Evolutionary conservation across 495 filamentous ascomycete genomes (phyloP).

Genomic region (Penicillium riverlandense): DNA sequence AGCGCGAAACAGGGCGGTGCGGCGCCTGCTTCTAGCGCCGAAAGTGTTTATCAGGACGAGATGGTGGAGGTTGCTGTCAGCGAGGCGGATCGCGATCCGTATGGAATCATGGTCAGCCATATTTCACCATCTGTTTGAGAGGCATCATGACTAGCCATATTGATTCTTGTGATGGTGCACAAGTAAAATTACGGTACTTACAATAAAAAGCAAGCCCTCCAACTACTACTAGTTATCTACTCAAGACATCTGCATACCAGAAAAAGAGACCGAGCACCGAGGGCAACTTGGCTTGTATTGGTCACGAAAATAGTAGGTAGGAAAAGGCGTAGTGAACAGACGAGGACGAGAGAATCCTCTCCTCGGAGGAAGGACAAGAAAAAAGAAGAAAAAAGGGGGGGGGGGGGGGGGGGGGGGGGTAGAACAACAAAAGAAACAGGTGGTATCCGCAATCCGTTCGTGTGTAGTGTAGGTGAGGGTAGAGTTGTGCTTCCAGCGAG

Average conservation of each 20-base stretch:
- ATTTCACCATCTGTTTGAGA: slow-evolving; percentile 6
- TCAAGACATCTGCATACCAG: not conserved
- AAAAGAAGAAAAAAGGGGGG: too few relatives aligned
- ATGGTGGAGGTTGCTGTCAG: slow-evolving; percentile 64
- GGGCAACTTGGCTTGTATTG: not conserved
- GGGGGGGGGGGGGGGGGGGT: too few relatives aligned
- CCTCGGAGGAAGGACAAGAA: not conserved
- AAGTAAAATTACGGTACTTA: too few relatives aligned
- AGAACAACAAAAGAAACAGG: slow-evolving; percentile 17
- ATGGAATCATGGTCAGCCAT: slow-evolving; percentile 55
- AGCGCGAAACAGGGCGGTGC: slow-evolving; percentile 15
- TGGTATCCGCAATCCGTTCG: slow-evolving; percentile 7
- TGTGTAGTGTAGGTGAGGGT: not conserved
- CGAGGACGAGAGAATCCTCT: too few relatives aligned
- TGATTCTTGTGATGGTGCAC: too few relatives aligned
- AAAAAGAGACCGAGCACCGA: not conserved
- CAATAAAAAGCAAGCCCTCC: too few relatives aligned
- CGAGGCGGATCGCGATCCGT: slow-evolving; percentile 72
- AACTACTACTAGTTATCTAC: too few relatives aligned
- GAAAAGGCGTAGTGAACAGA: not conserved
- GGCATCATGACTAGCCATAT: too few relatives aligned
- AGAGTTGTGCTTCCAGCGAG: too few relatives aligned
- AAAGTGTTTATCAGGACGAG: slow-evolving; percentile 42
- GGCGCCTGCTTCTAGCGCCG: slow-evolving; percentile 22
- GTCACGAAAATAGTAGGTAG: not conserved